phyloP scores from a whole-genome alignment of 306 rosid genomes.

The Arachis hypogaea region DNA sequence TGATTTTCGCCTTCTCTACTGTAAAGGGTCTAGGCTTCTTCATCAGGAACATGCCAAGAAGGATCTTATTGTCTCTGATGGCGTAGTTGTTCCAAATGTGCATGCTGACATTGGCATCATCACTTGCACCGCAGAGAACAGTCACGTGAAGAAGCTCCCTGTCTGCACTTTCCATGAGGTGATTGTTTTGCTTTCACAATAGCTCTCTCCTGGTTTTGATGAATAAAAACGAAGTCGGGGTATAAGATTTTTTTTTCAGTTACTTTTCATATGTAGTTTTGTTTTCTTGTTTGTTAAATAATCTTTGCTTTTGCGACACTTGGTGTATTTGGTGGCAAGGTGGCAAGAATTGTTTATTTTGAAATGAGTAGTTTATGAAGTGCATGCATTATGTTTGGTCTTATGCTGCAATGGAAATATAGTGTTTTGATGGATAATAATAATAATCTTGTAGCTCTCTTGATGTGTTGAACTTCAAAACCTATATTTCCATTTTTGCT shows the following conservation, averaged over 20 bases:
- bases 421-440: no score
- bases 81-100: constrained; percentile 58
- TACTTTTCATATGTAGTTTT: background rate
- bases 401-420: background rate
- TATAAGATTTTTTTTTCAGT: constrained; percentile 11
- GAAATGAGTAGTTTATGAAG: background rate
- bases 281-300: background rate
- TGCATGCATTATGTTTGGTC: background rate
- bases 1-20: constrained; percentile 80
- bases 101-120: constrained; percentile 48
- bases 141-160: constrained; percentile 45
- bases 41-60: constrained; percentile 39
- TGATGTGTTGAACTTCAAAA: background rate
- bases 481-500: background rate
- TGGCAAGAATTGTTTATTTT: constrained; percentile 9
- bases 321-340: background rate
- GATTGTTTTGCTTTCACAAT: constrained; percentile 4
- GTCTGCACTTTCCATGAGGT: constrained; percentile 73
- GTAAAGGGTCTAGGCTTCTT: constrained; percentile 82
- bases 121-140: constrained; percentile 42
- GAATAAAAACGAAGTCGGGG: background rate
- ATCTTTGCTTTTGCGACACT: background rate
- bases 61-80: constrained; percentile 60
- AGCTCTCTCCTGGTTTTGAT: constrained; percentile 9
- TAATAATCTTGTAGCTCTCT: background rate